A percentile compares a stretch with the other conserved stretches of the same genome.
Conservation (phyloP, 176 grass and related monocot species). For the Musa schizocarpa region DNA sequence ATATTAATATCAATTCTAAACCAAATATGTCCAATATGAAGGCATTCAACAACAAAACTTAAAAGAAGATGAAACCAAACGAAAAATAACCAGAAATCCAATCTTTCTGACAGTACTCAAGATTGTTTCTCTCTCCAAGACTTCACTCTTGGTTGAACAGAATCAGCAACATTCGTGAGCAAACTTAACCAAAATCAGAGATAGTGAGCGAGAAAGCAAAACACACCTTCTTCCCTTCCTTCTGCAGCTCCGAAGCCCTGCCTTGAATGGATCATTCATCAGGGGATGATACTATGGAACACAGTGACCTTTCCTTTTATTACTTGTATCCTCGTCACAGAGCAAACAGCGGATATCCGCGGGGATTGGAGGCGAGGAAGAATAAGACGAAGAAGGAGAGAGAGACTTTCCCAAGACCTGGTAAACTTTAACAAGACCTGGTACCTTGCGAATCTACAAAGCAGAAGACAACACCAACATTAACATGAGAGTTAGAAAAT, state of each 20-base stretch:
- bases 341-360: too few relatives aligned
- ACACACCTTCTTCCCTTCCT: slow-evolving; percentile 72
- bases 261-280: not conserved
- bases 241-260: slow-evolving; percentile 87
- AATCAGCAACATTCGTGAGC: not conserved
- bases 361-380: too few relatives aligned
- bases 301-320: not conserved
- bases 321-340: not conserved
- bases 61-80: too few relatives aligned
- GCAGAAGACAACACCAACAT: too few relatives aligned
- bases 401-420: too few relatives aligned
- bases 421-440: too few relatives aligned
- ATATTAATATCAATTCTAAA: too few relatives aligned
- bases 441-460: too few relatives aligned
- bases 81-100: not conserved
- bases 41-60: not conserved
- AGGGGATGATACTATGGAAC: not conserved
- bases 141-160: not conserved
- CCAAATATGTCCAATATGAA: too few relatives aligned
- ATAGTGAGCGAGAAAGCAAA: not conserved
- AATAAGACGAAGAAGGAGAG: too few relatives aligned
- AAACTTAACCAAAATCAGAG: not conserved
- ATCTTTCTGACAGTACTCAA: not conserved
- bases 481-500: too few relatives aligned
- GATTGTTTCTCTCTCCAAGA: not conserved